Evolutionary conservation across 2,329 filamentous ascomycete genomes (phyloP), one percentile per base, ranked within the genome.

Genomic region (Microcera coccophila): DNA sequence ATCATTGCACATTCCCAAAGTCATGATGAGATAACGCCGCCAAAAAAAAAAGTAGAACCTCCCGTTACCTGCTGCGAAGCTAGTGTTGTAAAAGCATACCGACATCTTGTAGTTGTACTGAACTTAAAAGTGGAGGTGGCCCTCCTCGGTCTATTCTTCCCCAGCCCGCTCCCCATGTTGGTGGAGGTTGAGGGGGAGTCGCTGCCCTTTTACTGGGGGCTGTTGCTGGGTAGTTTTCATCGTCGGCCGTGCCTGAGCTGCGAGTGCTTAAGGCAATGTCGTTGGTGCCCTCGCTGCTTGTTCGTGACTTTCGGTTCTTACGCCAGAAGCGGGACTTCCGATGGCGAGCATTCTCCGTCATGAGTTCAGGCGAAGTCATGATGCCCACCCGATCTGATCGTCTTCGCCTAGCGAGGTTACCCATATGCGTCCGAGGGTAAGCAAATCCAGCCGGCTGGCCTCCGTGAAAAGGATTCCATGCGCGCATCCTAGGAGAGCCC

Each of bases 361-460:
- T 34, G 49, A 68, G 42, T 36, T 72, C 67, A 1, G 71, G 70
- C 3, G 65, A 69, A 1, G 67, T 66, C 68, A 71, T 72, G 49
- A 71, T 73, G 10, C 67, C 70, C 16, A 65, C 50, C 10, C 62
- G 62, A 7, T 62, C 58, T 5, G 57, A 53, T 22, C 63, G 62
- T 7, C 60, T 58, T 20, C 51, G 55, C 11, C 57, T 54, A 10
- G 49, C 49, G 34, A 62, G 60, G 1, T 48, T 49, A 7, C 50
- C 53, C 21, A 47, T 42, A 40, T 55, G 55, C 5, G 59, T 58
- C 10, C 68, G 67, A 2, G 71, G 67, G 38, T 75, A 75, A 24
- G 63, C 59, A 48, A 78, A 78, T 1, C 75, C 75, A 2, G 75
- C 75, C 0, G 75, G 72, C 36, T 67, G 68, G 1, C 75, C 75